Base-by-base conservation (phyloP, 768 basidiomycete species). In the Imleria badia region DNA sequence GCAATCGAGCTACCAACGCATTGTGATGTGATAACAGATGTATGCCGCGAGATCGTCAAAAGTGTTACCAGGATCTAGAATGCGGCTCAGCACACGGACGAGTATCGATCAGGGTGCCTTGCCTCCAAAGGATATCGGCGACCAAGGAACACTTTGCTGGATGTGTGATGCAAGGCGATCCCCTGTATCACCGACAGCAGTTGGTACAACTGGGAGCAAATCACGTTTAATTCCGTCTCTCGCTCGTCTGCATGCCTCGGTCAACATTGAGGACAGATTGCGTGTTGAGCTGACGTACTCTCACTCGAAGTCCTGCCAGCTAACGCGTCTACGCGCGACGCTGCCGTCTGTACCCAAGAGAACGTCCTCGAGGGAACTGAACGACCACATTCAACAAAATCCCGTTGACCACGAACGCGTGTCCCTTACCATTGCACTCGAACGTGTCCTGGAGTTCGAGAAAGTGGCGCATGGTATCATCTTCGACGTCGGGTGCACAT, bases 151-250 rank as follows among this genome's bases (percentile, higher is more conserved):
- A 64, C 61, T 64, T 94, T 94, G 58, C 83, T 91, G 1, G 79
- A 60, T 4, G 72, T 62, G 63, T 95, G 93, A 33, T 83, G 82
- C 26, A 95, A 76, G 5, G 76, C 77, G 11, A 91, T 76, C 7
- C 93, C 93, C 68, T 95, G 93, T 7, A 94, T 72, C 36, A 95
- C 74, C 1, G 81, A 84, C 12, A 94, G 76, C 0, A 84, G 71
- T 51, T 82, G 81, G 0, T 77, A 67, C 19, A 91, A 66, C 51
- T 87, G 85, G 0, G 75, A 72, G 10, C 80, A 74, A 11, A 88
- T 54, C 5, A 66, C 70, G 22, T 72, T 66, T 3, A 78, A 75
- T 49, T 89, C 84, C n/a, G 71, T 55, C 52, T 76, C 76, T 46
- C 71, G 72, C 35, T 81, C 78, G 31, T 68, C 76, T 78, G 47